Percentiles rank a stretch among this genome's conserved stretches.
Conservation (phyloP, 495 filamentous ascomycete genomes). For the Neurospora intermedia region DNA sequence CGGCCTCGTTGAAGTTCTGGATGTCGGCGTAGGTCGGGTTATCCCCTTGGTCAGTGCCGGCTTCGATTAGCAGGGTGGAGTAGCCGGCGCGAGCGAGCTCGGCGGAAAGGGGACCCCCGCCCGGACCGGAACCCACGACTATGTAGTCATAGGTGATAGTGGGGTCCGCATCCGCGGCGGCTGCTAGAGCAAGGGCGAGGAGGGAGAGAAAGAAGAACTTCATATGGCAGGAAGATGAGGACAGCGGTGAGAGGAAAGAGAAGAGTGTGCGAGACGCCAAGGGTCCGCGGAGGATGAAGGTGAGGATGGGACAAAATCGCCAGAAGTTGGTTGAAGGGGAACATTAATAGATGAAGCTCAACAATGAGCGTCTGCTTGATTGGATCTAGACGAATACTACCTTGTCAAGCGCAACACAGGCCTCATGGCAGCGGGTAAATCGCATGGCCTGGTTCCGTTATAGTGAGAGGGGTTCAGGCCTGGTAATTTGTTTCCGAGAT, state of each 20-base stretch:
- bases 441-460: not conserved
- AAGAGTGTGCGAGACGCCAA: not conserved
- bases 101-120: conserved; percentile 52
- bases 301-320: not conserved
- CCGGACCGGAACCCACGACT: conserved; percentile 54
- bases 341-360: not conserved
- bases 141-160: conserved; percentile 48
- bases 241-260: no score
- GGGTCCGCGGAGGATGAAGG: no score
- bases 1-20: conserved; percentile 30
- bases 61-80: conserved; percentile 51
- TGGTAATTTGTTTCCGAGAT: not conserved
- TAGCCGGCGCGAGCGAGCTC: conserved; percentile 51
- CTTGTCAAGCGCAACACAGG: not conserved
- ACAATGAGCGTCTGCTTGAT: not conserved
- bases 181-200: conserved; percentile 13
- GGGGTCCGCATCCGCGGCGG: conserved; percentile 1
- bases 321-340: not conserved
- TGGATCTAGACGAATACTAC: not conserved
- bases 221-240: conserved; percentile 10
- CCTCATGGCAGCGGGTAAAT: not conserved
- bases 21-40: conserved; percentile 34
- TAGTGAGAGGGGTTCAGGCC: not conserved
- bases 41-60: conserved; percentile 49
- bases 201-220: conserved; percentile 20